A percentile compares a stretch with the other conserved stretches of the same genome.
These are phyloP conservation scores for Aspergillus puulaauensis DNA, from an alignment of 2,329 filamentous ascomycete genomes.

Conservation along the genomic window DNA sequence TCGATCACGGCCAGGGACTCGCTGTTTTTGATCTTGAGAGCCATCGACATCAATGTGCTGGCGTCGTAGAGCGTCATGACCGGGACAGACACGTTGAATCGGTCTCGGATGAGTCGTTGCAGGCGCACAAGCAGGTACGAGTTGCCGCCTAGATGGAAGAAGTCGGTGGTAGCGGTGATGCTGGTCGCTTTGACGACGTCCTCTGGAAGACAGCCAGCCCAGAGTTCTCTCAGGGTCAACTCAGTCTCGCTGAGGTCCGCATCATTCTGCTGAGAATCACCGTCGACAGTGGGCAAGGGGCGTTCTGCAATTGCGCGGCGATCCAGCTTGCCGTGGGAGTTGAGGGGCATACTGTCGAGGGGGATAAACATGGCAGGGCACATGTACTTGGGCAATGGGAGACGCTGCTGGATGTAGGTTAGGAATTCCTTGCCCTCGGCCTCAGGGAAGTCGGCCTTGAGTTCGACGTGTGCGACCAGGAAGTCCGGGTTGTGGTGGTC, in stretches of 20 bases:
- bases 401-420: background rate
- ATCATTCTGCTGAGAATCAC: background rate
- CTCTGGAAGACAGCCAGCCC: constrained; percentile 1
- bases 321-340: constrained; percentile 27
- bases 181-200: background rate
- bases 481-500: background rate
- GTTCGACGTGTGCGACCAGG: background rate
- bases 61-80: background rate
- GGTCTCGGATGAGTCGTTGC: background rate
- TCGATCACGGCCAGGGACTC: background rate
- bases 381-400: constrained; percentile 38
- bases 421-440: background rate
- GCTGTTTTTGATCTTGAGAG: background rate
- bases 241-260: background rate
- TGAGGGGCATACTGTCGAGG: constrained; percentile 25
- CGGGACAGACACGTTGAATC: background rate
- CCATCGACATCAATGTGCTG: background rate
- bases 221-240: background rate
- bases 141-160: constrained; percentile 13
- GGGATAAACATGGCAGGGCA: constrained; percentile 25
- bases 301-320: constrained; percentile 22
- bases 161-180: constrained; percentile 1
- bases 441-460: background rate
- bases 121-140: constrained; percentile 6
- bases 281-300: constrained; percentile 5